These are phyloP conservation scores for Myriangium duriaei DNA, from an alignment of 2,329 filamentous ascomycete genomes.

Conservation along the genomic window DNA sequence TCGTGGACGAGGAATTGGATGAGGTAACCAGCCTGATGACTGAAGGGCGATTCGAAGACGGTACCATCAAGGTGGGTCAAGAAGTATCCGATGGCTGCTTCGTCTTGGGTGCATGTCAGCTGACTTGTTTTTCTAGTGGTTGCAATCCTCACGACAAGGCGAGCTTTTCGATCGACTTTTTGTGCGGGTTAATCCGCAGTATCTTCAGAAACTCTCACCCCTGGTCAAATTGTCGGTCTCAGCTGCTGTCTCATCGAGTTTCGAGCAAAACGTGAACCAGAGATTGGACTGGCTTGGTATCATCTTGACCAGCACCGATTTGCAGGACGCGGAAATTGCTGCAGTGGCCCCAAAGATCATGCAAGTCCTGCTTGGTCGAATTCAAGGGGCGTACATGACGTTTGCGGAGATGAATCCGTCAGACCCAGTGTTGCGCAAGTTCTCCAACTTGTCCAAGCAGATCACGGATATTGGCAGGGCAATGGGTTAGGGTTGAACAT, in stretches of 20 bases:
- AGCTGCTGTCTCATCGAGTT: slow-evolving; percentile 46
- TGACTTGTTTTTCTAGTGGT: slow-evolving; percentile 37
- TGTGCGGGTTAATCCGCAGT: slow-evolving; percentile 43
- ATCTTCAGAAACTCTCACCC: slow-evolving; percentile 42
- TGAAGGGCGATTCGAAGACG: slow-evolving; percentile 37
- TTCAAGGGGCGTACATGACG: slow-evolving; percentile 45
- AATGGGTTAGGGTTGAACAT: background rate
- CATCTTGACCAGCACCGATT: slow-evolving; percentile 42
- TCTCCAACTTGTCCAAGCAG: slow-evolving; percentile 19
- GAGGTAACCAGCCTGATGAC: slow-evolving; percentile 51
- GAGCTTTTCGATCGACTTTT: slow-evolving; percentile 52
- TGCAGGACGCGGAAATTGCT: slow-evolving; percentile 34
- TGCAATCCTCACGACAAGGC: slow-evolving; percentile 47
- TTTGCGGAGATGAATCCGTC: slow-evolving; percentile 40
- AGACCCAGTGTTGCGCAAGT: slow-evolving; percentile 31
- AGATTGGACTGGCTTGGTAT: slow-evolving; percentile 48
- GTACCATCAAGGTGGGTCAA: slow-evolving; percentile 29
- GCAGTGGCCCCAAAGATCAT: slow-evolving; percentile 48
- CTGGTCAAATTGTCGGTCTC: slow-evolving; percentile 49
- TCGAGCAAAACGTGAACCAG: slow-evolving; percentile 40
- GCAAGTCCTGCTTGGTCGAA: slow-evolving; percentile 44
- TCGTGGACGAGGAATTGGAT: slow-evolving; percentile 46
- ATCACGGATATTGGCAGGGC: slow-evolving; percentile 16
- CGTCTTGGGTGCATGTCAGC: background rate
- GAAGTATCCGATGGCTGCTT: too few relatives aligned